phyloP scores from a whole-genome alignment of 225 moss, liverwort and hornwort species.

The Bryoerythrophyllum caledonicum region DNA sequence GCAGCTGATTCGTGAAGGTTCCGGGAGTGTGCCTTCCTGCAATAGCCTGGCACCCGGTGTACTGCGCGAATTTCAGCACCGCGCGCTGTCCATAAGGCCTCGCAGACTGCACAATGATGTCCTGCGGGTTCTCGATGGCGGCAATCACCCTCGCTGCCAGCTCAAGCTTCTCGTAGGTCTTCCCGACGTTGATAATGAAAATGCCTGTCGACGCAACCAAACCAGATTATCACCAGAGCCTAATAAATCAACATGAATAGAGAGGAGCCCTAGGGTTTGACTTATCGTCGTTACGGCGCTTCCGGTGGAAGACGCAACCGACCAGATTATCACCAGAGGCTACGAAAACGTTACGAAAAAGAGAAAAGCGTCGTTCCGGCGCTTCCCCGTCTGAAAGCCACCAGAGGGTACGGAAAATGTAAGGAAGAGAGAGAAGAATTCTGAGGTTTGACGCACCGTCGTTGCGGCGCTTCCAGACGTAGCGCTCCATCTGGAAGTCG shows the following conservation, averaged over 20 bases:
- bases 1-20: conserved; percentile 32
- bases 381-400: no score
- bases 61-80: conserved; percentile 21
- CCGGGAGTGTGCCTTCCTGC: conserved; percentile 18
- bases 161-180: conserved; percentile 34
- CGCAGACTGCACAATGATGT: conserved; percentile 40
- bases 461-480: conserved; percentile 25
- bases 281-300: no score
- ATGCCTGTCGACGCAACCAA: conserved; percentile 26
- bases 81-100: conserved; percentile 17
- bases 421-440: neutral
- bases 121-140: conserved; percentile 36
- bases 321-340: no score
- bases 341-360: no score
- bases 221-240: neutral
- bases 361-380: no score
- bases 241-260: neutral
- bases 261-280: neutral
- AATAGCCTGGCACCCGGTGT: conserved; percentile 15
- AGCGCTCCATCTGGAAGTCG: conserved; percentile 25
- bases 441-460: no score
- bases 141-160: conserved; percentile 37
- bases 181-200: conserved; percentile 35
- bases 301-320: no score
- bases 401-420: neutral